Evolutionary conservation across 805 yeast species (phyloP), one percentile per base, ranked within the genome.

Genomic region (Pichia eremophila): DNA sequence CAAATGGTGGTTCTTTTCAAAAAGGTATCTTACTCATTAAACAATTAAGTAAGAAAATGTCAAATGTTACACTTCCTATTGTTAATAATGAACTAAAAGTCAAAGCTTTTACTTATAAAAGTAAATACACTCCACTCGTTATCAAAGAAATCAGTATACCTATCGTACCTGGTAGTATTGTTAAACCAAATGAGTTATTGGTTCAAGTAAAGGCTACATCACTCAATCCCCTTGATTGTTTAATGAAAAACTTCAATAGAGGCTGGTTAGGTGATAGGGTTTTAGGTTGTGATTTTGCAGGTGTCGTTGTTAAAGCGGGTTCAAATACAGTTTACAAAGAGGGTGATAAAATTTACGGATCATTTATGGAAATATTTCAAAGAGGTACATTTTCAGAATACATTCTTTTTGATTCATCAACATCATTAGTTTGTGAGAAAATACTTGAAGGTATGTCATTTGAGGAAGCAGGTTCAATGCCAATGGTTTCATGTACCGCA

Each of bases 401-500:
- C 55, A 52, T 71, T 17, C 41, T 76, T 22, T 43, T 51, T 28
- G 69, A 77, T 44, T 64, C 67, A 4, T 49, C 45, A 4, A 57
- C 53, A 8, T 40, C 34, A 8, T 19, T 22, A 15, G n/a, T 47
- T 22, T 34, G 47, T 1, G 63, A 72, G 0, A 68, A 67, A 43
- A 72, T 73, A 43, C 82, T 87, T 3, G 59, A 61, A 5, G 68
- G 66, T 28, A 50, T 84, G 40, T 54, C 74, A 2, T 61, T 69
- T 46, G 74, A 66, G 36, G 75, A 79, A 54, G 87, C 90, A 43
- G 83, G 85, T 2, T 74, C 86, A 0, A 73, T 76, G 64, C 85
- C 87, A 0, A 63, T 83, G 52, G 81, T 77, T 0, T 77, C 74
- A 53, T 78, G 79, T 19, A 82, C 95, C 3, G 90, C 93, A 0